These are phyloP conservation scores for Coprinellus aureogranulatus DNA, from an alignment of 768 basidiomycete genomes.

Conservation along the genomic window DNA sequence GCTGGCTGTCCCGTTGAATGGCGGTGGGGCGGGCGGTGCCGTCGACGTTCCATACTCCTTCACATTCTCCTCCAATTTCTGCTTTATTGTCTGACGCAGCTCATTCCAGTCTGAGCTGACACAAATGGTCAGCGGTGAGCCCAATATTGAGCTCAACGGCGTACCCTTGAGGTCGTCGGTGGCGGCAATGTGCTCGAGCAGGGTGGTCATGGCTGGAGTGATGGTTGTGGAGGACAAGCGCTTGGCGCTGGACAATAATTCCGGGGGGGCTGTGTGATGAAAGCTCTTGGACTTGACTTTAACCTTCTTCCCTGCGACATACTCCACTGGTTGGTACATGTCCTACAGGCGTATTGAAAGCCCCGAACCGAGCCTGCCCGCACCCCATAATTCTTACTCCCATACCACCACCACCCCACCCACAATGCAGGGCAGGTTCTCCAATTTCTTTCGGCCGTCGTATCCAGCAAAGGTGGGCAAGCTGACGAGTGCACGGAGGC, in stretches of 20 bases:
- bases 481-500: conserved; percentile 31
- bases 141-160: conserved; percentile 12
- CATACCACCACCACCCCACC: not conserved
- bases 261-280: not conserved
- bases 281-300: not conserved
- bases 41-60: conserved; percentile 39
- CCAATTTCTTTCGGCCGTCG: not conserved
- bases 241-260: not conserved
- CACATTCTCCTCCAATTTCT: conserved; percentile 63
- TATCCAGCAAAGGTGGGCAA: not conserved
- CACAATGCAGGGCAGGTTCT: not conserved
- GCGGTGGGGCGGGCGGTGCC: conserved; percentile 33
- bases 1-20: conserved; percentile 42
- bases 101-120: conserved; percentile 66
- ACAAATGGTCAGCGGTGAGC: conserved; percentile 6
- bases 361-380: not conserved
- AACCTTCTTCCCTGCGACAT: not conserved
- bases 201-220: conserved; percentile 28
- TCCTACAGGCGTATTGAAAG: conserved; percentile 8
- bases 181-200: conserved; percentile 61
- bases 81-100: conserved; percentile 70
- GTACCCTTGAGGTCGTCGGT: conserved; percentile 61
- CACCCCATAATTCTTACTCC: not conserved
- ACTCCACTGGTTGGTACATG: conserved; percentile 6
- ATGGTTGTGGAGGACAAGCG: not conserved